Evolutionary conservation across 106 monocot species (phyloP).

Genomic region (Platanthera zijinensis): DNA sequence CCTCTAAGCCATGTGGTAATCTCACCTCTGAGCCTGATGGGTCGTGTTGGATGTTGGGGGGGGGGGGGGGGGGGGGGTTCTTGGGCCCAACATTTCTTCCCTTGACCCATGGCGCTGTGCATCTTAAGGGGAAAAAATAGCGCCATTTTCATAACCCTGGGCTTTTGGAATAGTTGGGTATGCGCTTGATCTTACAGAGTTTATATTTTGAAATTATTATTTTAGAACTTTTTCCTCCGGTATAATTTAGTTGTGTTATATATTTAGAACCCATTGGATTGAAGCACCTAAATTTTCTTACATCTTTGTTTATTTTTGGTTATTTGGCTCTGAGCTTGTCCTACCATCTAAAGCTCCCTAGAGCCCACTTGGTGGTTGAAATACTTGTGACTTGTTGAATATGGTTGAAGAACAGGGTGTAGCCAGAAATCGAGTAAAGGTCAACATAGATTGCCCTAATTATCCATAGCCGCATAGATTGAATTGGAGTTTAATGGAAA

Average conservation of each 20-base stretch:
- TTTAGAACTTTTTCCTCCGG: too few species aligned
- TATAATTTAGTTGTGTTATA: neutral
- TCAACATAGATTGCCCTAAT: neutral
- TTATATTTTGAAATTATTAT: too few species aligned
- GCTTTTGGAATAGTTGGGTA: too few species aligned
- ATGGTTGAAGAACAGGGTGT: neutral
- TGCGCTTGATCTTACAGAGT: too few species aligned
- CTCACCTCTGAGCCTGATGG: too few species aligned
- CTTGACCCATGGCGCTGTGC: too few species aligned
- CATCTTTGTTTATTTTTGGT: neutral
- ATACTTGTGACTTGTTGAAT: neutral
- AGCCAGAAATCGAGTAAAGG: neutral
- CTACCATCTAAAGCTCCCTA: neutral
- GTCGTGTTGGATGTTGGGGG: too few species aligned
- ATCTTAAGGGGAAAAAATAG: too few species aligned
- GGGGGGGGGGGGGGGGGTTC: too few species aligned
- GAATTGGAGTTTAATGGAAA: neutral
- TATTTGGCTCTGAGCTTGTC: neutral
- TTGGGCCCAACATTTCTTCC: too few species aligned
- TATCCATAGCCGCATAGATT: neutral
- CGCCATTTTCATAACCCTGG: too few species aligned
- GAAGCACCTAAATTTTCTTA: neutral
- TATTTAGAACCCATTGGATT: neutral
- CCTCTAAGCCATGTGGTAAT: too few species aligned
- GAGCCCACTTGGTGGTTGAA: neutral